Base-by-base conservation (phyloP, 768 basidiomycete species). In the Boletus bicolor region DNA sequence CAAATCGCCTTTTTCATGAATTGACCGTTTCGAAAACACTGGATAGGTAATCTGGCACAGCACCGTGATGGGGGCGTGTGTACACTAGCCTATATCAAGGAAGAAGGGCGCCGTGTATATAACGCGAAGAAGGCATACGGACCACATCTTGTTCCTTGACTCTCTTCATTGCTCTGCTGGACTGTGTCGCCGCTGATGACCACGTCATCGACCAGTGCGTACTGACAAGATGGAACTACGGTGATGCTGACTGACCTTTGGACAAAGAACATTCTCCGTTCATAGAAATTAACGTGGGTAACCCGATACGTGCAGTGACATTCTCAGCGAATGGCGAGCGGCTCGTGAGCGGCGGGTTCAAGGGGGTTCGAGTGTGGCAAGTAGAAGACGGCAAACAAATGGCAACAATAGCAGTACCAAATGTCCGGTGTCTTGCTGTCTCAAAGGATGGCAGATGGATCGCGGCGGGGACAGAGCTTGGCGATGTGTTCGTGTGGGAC, bases 361-460 rank as follows among this genome's bases (percentile, higher is more conserved):
- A 17, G 0, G 32, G 30, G 2, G 21, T 46, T 45, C 50, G 12
- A 4, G 41, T 38, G 4, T 53, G 50, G 51, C 28, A 21, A 36
- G 19, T 30, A 1, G 9, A 14, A 30, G 56, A 38, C 5, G 46
- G 53, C 7, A 7, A 44, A 10, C 3, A 21, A 15, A 10, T 42
- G n/a, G 28, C 19, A 19, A 30, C 14, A 4, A 32, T 26, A 15
- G 4, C 12, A 7, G 10, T 0, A 2, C 28, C 1, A 12, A 0
- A 0, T 17, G 30, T 58, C 10, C 1, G 1, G 5, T 45, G 34
- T 46, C 32, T 58, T 5, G 49, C 48, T 36, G 34, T 49, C 5
- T 46, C 57, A 0, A 56, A 32, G 5, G 44, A 58, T 11, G 48
- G 48, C 8, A n/a, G 17, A 15, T 55, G 46, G 39, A 58, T 58